phyloP scores from a whole-genome alignment of 2,329 filamentous ascomycete genomes.

The Sclerotinia trifoliorum region DNA sequence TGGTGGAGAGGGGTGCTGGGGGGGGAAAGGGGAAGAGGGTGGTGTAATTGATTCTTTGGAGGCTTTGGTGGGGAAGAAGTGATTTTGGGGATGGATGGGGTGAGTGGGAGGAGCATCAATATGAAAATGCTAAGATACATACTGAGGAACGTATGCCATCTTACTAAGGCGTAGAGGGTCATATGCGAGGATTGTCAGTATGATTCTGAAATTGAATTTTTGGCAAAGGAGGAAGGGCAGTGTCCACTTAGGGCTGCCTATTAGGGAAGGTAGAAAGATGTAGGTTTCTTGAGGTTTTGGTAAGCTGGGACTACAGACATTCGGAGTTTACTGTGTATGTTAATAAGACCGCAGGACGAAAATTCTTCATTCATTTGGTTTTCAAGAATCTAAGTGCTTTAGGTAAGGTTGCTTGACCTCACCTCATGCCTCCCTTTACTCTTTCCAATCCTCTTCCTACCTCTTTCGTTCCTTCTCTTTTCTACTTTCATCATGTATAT shows the following conservation, averaged over 20 bases:
- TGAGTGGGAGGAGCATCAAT: not conserved
- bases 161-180: not conserved
- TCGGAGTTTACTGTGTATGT: not conserved
- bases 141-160: not conserved
- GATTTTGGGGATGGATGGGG: no score
- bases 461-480: not conserved
- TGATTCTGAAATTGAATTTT: not conserved
- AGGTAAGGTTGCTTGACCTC: not conserved
- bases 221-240: not conserved
- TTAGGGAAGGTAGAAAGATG: not conserved
- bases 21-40: no score
- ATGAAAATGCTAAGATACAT: not conserved
- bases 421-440: not conserved
- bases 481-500: not conserved
- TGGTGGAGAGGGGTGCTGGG: no score
- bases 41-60: no score
- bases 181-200: not conserved
- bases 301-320: not conserved
- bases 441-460: not conserved
- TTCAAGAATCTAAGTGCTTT: no score
- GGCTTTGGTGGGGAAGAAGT: no score
- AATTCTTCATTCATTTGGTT: not conserved
- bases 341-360: rapidly evolving
- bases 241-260: not conserved
- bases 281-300: not conserved